A percentile compares a stretch with the other conserved stretches of the same genome.
Conservation (phyloP, 108 stramenopile species). For the Pseudonitzschia multiseries region DNA sequence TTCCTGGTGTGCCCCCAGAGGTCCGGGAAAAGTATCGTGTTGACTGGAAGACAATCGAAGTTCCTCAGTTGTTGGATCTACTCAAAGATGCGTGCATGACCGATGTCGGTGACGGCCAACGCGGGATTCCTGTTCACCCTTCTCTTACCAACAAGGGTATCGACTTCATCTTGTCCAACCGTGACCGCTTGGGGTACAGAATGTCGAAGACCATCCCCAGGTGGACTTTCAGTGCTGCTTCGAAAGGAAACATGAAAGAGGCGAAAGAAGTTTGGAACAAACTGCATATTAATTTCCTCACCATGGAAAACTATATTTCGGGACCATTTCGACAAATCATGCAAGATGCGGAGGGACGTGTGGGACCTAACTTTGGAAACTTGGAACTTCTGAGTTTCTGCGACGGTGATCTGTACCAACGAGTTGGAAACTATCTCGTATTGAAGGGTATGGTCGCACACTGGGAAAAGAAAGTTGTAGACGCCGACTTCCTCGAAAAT, state of each 20-base stretch:
- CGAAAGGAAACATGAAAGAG: constrained; percentile 50
- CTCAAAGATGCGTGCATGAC: constrained; percentile 61
- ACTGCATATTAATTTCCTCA: constrained; percentile 65
- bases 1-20: constrained; percentile 74
- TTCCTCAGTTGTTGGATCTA: constrained; percentile 65
- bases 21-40: constrained; percentile 59
- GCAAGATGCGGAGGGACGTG: constrained; percentile 66
- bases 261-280: constrained; percentile 44
- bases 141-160: constrained; percentile 62
- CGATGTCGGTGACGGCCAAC: constrained; percentile 36
- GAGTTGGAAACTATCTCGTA: constrained; percentile 76
- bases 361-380: constrained; percentile 87
- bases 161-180: constrained; percentile 81
- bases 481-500: constrained; percentile 65
- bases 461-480: constrained; percentile 86
- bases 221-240: constrained; percentile 56
- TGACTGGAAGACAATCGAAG: constrained; percentile 62
- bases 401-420: constrained; percentile 68
- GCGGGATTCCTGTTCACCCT: constrained; percentile 63
- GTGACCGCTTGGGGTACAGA: constrained; percentile 58
- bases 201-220: constrained; percentile 69
- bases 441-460: constrained; percentile 85
- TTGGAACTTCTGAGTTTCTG: constrained; percentile 62
- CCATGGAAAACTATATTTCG: constrained; percentile 80
- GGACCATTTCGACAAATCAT: constrained; percentile 87